These are phyloP conservation scores for Carex kokanica DNA, from an alignment of 176 grass and related monocot genomes.

Conservation along the genomic window DNA sequence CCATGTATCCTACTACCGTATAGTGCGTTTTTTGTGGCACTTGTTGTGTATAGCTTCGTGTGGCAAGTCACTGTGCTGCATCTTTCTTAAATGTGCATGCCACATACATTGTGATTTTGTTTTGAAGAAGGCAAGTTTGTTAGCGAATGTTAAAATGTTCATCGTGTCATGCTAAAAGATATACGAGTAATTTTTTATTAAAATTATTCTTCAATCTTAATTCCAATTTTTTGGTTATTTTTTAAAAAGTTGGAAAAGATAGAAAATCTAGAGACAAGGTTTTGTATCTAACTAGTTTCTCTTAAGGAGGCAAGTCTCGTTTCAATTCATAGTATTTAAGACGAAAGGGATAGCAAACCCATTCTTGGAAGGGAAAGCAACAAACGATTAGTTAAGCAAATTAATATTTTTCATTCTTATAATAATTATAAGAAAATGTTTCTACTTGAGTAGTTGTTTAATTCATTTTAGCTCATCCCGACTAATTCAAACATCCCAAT, in stretches of 20 bases:
- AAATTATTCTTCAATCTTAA: not conserved
- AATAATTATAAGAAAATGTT: not conserved
- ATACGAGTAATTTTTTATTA: not conserved
- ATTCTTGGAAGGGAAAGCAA: not conserved
- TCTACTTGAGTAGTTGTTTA: not conserved
- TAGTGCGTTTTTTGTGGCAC: not conserved
- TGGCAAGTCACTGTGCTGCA: not conserved
- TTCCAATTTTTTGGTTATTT: not conserved
- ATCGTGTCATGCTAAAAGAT: not conserved
- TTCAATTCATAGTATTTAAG: not conserved
- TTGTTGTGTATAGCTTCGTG: not conserved
- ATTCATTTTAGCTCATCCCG: not conserved
- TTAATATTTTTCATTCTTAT: not conserved
- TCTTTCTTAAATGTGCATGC: not conserved
- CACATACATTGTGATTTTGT: not conserved
- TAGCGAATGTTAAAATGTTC: not conserved
- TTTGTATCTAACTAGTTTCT: not conserved
- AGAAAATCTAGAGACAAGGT: too few species aligned
- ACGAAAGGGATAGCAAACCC: constrained; percentile 10
- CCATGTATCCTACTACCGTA: constrained; percentile 5
- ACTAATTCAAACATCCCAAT: not conserved
- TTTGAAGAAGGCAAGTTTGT: not conserved
- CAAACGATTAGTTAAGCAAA: not conserved
- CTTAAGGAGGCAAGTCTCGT: not conserved
- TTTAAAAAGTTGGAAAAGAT: not conserved